A percentile compares a stretch with the other conserved stretches of the same genome.
phyloP scores from a whole-genome alignment of 1,284 basidiomycete genomes.

The Rhodotorula sp. region DNA sequence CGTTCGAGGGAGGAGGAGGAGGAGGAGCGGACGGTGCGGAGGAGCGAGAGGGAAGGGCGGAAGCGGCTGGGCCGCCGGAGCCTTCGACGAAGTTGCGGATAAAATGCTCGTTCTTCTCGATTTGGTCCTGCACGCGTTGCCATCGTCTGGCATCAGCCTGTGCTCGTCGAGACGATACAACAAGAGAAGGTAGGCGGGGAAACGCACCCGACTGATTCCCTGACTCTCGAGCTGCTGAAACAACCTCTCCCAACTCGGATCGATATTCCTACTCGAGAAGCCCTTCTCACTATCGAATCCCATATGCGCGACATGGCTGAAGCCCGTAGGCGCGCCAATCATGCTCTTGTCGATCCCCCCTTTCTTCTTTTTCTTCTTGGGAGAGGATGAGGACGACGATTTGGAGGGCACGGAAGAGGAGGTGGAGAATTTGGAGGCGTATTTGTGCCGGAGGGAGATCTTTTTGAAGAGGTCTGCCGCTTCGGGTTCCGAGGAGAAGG shows the following conservation, averaged over 20 bases:
- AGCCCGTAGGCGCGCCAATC: slow-evolving; percentile 76
- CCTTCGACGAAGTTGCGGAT: slow-evolving; percentile 41
- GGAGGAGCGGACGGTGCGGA: slow-evolving; percentile 4
- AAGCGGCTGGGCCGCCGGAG: slow-evolving; percentile 27
- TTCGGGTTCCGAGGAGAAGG: slow-evolving; percentile 84
- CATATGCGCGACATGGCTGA: slow-evolving; percentile 93
- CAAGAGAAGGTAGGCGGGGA: neutral
- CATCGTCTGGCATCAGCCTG: neutral
- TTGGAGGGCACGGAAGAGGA: neutral
- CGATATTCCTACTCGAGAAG: slow-evolving; percentile 83
- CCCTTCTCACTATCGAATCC: slow-evolving; percentile 84
- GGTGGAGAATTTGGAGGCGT: slow-evolving; percentile 53
- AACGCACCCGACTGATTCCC: slow-evolving; percentile 58
- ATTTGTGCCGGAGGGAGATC: slow-evolving; percentile 67
- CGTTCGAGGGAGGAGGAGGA: slow-evolving; percentile 11
- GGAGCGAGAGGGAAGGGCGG: slow-evolving; percentile 1
- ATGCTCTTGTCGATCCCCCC: slow-evolving; percentile 84
- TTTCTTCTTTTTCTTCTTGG: slow-evolving; percentile 58
- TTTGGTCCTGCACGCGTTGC: slow-evolving; percentile 24
- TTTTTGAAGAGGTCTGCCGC: slow-evolving; percentile 88
- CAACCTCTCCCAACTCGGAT: slow-evolving; percentile 83
- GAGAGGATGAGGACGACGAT: neutral
- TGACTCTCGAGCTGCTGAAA: slow-evolving; percentile 67
- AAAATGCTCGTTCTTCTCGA: slow-evolving; percentile 39
- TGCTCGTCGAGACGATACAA: too few species aligned